These are phyloP conservation scores for Vitis rotundifolia DNA, from an alignment of 164 flowering plant genomes.

Conservation along the genomic window DNA sequence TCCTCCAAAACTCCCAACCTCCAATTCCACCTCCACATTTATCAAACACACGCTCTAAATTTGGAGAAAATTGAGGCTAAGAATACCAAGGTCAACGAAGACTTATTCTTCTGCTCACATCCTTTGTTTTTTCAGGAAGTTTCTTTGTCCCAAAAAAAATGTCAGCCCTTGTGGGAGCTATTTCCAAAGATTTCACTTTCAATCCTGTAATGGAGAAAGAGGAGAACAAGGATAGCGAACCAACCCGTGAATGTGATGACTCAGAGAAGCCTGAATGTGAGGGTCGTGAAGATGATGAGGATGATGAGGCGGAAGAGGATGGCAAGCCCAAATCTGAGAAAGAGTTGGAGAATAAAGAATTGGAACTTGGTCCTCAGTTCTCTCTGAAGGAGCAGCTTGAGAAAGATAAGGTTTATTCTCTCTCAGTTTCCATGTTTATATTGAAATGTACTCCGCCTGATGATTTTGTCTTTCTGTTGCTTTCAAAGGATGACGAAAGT, in stretches of 20 bases:
- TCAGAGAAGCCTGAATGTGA: constrained; percentile 17
- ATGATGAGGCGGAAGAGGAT: constrained; percentile 30
- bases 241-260: constrained; percentile 3
- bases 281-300: constrained; percentile 17
- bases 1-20: no score
- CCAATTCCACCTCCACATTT: no score
- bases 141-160: constrained; percentile 4
- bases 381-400: constrained; percentile 56
- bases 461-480: not conserved
- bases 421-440: not conserved
- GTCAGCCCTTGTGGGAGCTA: constrained; percentile 32
- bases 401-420: constrained; percentile 42
- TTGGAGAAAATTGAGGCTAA: no score
- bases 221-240: constrained; percentile 7
- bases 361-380: constrained; percentile 43
- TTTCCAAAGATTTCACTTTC: constrained; percentile 27
- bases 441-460: not conserved
- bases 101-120: no score
- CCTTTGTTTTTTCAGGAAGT: no score
- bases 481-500: constrained; percentile 49
- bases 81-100: no score
- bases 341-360: constrained; percentile 15
- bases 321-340: not conserved
- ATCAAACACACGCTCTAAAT: no score
- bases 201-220: constrained; percentile 25